Evolutionary conservation across 2,329 filamentous ascomycete genomes (phyloP), one percentile per base, ranked within the genome.

Genomic region (Ilyonectria mors-panacis): DNA sequence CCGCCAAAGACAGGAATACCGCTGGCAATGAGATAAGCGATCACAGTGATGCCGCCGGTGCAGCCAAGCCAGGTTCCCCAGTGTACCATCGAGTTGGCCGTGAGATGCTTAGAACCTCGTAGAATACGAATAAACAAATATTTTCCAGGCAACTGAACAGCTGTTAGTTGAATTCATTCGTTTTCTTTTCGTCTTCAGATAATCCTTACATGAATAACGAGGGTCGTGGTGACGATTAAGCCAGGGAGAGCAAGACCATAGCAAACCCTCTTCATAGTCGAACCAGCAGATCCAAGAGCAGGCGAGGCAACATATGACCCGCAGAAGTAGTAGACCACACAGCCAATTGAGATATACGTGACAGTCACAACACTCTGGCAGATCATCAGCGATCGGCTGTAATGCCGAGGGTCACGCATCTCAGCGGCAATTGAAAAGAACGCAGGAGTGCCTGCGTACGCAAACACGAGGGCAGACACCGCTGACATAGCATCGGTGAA

Each of bases 251-350:
- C 71, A 6, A 76, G 42, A 6, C 81, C 83, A 57, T 85, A 85
- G 55, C 75, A 77, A n/a, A 84, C 72, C 65, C 80, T 84, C 76
- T 84, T 84, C 56, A 82, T 73, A 0, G 69, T 61, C 0, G 54
- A 7, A 2, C 83, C 82, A 1, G 81, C 83, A 23, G 81, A 83
- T 3, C 82, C 83, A 10, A 85, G 78, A 4, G 83, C 82, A 0
- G 83, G 83, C 0, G 81, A 83, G 0, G 82, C 79, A 2, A 85
- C 81, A 60, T 80, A 83, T 0, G 80, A 81, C 0, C 83, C 83
- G 66, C 81, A 83, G 68, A 76, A 84, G 63, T 80, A 80, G 74
- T 84, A 85, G 5, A 85, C 78, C 0, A 83, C 80, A 3, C 77
- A 66, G 6, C 70, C 70, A 4, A 81, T 75, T 5, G 73, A 56